Base-by-base conservation (phyloP, 2,329 filamentous ascomycete species). In the Pseudohalonectria lignicola region DNA sequence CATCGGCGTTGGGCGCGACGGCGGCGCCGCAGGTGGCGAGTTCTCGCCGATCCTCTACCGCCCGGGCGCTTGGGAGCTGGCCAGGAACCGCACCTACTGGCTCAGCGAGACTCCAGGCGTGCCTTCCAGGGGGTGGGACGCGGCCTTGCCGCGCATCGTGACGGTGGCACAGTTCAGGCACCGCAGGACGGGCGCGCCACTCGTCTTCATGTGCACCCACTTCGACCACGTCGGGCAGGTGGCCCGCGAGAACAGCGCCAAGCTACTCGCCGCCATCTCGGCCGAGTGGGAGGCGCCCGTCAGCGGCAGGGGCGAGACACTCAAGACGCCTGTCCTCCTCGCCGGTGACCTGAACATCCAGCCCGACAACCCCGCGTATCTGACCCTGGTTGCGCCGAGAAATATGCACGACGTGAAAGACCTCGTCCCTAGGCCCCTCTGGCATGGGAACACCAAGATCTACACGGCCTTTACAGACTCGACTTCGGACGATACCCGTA, bases 21-120 rank as follows among this genome's bases (percentile, higher is more conserved):
- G 70, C 49, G 74, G 76, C 21, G 56, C 61, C 28, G 47, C 61
- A 32, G 60, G 59, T 4, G 76, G 75, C 29, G 76, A 79, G 54
- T 78, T 76, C 53, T 70, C 66, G 5, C 74, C 75, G 2, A 71
- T 80, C 43, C 57, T 79, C 43, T 80, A 73, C 52, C 65, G 64
- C n/a, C 59, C 63, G 2, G 49, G 53, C 1, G 47, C 67, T 8
- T 81, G 74, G 71, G 50, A 63, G 8, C 56, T 79, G 3, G 50
- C 62, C 17, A 49, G 61, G 10, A 74, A 62, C 55, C 59, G 68
- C 36, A 78, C 73, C 0, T 63, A 75, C 35, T 83, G 79, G 79
- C 59, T 83, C 3, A 76, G 67, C 6, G 56, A 69, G 44, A 82
- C 72, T 2, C 79, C 75, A 0, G 56, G 66, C 8, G 54, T 53